These are phyloP conservation scores for Eucalyptus pauciflora DNA, from an alignment of 345 rosid genomes.

Conservation along the genomic window DNA sequence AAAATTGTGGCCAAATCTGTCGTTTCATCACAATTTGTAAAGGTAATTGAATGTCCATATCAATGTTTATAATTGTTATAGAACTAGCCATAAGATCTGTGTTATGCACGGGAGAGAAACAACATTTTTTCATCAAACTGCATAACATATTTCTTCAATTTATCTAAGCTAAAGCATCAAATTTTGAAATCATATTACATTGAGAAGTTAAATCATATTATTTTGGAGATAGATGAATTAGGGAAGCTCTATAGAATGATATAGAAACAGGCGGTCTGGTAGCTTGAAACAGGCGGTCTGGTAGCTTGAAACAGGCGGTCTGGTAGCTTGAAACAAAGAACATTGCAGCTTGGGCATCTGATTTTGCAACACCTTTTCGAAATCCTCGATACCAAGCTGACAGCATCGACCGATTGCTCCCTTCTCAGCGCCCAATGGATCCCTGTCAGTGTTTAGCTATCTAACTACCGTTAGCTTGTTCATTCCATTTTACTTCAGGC, in stretches of 20 bases:
- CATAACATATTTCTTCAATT: not conserved
- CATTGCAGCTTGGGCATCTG: not conserved
- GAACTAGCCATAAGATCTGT: not conserved
- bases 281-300: not conserved
- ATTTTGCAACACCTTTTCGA: not conserved
- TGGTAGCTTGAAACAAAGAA: not conserved
- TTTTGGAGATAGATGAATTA: not conserved
- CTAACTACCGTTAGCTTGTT: not conserved
- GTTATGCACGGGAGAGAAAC: not conserved
- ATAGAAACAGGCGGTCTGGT: not conserved
- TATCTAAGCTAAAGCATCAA: not conserved
- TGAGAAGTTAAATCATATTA: not conserved
- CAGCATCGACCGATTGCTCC: not conserved
- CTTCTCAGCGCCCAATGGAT: not conserved
- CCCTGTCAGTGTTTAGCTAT: not conserved
- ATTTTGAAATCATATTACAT: not conserved
- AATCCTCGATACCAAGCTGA: not conserved
- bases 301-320: not conserved
- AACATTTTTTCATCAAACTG: not conserved
- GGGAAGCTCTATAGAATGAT: not conserved
- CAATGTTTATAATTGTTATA: not conserved
- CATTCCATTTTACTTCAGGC: not conserved
- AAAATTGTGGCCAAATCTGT: not conserved
- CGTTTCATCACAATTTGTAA: not conserved
- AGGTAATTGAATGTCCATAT: not conserved